phyloP scores from a whole-genome alignment of 23 red algal species.

The Cyanidium caldarium region DNA sequence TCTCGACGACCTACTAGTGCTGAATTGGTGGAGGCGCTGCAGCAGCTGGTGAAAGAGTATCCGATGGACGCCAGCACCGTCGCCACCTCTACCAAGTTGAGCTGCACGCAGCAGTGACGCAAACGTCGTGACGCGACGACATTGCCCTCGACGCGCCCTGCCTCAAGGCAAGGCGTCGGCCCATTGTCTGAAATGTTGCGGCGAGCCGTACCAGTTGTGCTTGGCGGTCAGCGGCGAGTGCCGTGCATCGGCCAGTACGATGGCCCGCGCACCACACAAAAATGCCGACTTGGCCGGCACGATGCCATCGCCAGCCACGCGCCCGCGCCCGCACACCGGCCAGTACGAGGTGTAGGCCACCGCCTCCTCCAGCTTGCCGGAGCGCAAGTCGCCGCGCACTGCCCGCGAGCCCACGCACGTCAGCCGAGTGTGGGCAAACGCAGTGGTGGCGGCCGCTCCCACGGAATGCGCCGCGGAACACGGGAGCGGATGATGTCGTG shows the following conservation, averaged over 20 bases:
- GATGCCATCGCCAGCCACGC: not conserved
- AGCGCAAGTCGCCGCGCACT: not conserved
- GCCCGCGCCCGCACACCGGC: not conserved
- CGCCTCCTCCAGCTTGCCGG: not conserved
- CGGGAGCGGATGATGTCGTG: too few species aligned
- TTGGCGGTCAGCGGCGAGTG: not conserved
- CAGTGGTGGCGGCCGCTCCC: too few species aligned
- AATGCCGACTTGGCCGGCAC: not conserved
- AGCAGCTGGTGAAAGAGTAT: not conserved
- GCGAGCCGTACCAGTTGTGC: not conserved
- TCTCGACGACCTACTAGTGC: not conserved
- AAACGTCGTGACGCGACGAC: not conserved
- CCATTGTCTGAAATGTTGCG: not conserved
- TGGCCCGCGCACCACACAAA: not conserved
- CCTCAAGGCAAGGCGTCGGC: not conserved
- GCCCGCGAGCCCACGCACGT: not conserved
- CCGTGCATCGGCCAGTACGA: not conserved
- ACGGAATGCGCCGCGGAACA: too few species aligned
- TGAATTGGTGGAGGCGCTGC: not conserved
- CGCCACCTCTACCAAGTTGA: not conserved
- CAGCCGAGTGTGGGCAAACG: not conserved
- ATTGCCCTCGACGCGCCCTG: not conserved
- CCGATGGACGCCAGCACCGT: not conserved
- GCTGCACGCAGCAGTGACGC: not conserved
- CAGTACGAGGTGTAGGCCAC: slow-evolving; percentile 1